Evolutionary conservation across 1,284 basidiomycete genomes (phyloP), one percentile per base, ranked within the genome.

Genomic region (Tetrapyrgos nigripes): DNA sequence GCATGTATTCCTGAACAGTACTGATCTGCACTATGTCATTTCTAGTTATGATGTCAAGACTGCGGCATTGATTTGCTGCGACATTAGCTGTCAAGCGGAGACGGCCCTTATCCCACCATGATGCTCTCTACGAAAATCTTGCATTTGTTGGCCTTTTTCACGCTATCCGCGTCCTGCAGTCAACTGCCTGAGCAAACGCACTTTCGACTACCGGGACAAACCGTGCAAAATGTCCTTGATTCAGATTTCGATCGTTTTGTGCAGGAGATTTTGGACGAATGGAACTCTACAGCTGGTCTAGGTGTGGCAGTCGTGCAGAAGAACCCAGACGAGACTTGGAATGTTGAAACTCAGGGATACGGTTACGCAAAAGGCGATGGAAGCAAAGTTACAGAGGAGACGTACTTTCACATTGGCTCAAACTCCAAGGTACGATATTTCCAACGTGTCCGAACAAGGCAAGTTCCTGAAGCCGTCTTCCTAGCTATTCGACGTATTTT

Each of bases 401-500:
- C 59, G 3, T 26, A 58, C 21, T 53, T 59, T 44, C 26, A 28
- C 49, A 59, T 63, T 19, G 62, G 43, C 14, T 63, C 60, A 17
- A 62, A 64, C 45, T 61, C 56, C n/a, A 52, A 62, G 47, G 50
- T 58, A 19, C 29, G 1, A 27, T 14, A 11, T 31, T 37, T 3
- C 24, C 19, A n/a, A 19, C 43, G 21, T 29, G 13, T 33, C 27
- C 10, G 23, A 11, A n/a, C 23, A 9, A 21, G 19, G n/a, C n/a
- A n/a, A n/a, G 23, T 11, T 21, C 14, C 26, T 58, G 11, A 50
- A 31, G 23, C 24, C 10, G 13, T 21, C 28, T 37, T 35, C 49
- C 13, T 45, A 72, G 68, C 60, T 71, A 6, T 71, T 70, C 52
- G 62, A 57, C 50, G 58, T 59, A 1, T 28, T 70, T 10, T 65